phyloP scores from a whole-genome alignment of 306 rosid species.

The Casuarina glauca region DNA sequence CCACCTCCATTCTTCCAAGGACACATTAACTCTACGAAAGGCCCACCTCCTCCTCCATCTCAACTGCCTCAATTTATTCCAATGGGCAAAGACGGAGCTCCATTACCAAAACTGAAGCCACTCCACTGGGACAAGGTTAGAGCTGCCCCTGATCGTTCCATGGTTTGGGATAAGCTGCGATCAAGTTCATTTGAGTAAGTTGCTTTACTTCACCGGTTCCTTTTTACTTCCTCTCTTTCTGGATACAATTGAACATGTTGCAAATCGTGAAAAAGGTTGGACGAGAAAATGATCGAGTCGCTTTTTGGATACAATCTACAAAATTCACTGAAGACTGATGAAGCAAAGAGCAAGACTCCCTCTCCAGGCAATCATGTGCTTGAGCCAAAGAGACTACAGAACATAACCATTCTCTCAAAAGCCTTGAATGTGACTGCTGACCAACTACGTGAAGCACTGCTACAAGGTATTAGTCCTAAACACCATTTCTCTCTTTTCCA shows the following conservation, averaged over 20 bases:
- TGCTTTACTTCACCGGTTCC: constrained; percentile 2
- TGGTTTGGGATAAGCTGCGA: constrained; percentile 95
- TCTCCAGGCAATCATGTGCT: constrained; percentile 93
- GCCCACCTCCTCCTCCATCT: constrained; percentile 83
- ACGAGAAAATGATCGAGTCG: constrained; percentile 98
- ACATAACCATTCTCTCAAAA: constrained; percentile 89
- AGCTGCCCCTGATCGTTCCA: constrained; percentile 84
- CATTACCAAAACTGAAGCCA: constrained; percentile 84
- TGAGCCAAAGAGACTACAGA: constrained; percentile 95
- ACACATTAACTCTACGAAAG: constrained; percentile 34
- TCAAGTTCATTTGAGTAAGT: constrained; percentile 97
- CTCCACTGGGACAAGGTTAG: constrained; percentile 99
- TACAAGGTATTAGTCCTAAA: constrained; percentile 66
- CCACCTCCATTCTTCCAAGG: constrained; percentile 66
- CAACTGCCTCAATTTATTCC: constrained; percentile 62
- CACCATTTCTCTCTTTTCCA: neutral
- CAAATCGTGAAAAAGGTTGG: constrained; percentile 61
- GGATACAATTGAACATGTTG: constrained; percentile 8
- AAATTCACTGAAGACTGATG: constrained; percentile 69
- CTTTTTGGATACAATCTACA: constrained; percentile 93
- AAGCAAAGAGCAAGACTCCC: constrained; percentile 79
- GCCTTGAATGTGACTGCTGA: constrained; percentile 76
- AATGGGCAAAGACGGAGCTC: constrained; percentile 78
- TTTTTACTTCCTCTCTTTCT: neutral
- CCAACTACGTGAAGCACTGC: constrained; percentile 70